A percentile compares a stretch with the other conserved stretches of the same genome.
Conservation (phyloP, 768 basidiomycete species). For the Steccherinum ochraceum region DNA sequence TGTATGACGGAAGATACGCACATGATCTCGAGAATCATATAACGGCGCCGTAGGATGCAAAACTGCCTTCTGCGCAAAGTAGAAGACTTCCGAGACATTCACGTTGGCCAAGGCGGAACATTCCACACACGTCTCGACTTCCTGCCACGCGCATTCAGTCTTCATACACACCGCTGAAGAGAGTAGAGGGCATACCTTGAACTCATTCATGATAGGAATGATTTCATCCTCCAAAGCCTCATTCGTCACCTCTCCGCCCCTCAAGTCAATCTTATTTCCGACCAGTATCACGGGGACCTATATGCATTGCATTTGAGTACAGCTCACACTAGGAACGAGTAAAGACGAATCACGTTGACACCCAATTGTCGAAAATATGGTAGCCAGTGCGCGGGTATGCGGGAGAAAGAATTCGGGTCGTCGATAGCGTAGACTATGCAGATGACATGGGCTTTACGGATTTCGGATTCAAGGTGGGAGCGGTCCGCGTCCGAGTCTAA, state of each 20-base stretch:
- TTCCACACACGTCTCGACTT: constrained; percentile 98
- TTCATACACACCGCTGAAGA: neutral
- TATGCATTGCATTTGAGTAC: neutral
- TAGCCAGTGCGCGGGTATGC: constrained; percentile 97
- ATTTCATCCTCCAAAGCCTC: constrained; percentile 94
- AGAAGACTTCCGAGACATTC: constrained; percentile 96
- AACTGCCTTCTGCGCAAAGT: constrained; percentile 97
- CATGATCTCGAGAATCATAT: constrained; percentile 95
- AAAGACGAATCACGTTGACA: constrained; percentile 69
- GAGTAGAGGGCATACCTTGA: constrained; percentile 58
- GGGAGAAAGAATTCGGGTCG: constrained; percentile 93
- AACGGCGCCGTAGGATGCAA: constrained; percentile 94
- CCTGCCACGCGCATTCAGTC: constrained; percentile 39
- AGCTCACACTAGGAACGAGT: neutral
- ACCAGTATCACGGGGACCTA: constrained; percentile 96
- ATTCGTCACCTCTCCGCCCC: constrained; percentile 91
- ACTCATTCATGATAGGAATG: constrained; percentile 95
- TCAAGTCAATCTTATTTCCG: constrained; percentile 96
- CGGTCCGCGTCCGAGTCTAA: constrained; percentile 83
- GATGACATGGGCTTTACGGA: constrained; percentile 96
- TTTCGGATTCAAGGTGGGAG: constrained; percentile 87
- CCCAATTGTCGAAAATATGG: constrained; percentile 92
- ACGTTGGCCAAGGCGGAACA: constrained; percentile 87
- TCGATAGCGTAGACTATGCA: constrained; percentile 97
- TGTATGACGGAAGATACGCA: constrained; percentile 28